Evolutionary conservation across 2,329 filamentous ascomycete species (phyloP).

Genomic region (Fusarium mangiferae): DNA sequence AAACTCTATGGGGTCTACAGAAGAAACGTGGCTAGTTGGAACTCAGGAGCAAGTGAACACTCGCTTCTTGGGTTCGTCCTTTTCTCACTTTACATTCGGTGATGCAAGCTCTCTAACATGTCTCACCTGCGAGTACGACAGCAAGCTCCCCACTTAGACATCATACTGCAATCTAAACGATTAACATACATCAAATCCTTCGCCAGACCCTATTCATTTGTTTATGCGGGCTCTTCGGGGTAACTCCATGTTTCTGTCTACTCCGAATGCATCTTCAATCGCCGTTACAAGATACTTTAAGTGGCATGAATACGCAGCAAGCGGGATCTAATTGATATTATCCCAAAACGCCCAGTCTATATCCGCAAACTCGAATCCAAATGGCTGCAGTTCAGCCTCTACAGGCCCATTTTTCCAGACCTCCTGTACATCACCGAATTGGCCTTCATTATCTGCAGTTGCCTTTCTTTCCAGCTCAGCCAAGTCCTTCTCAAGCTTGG

Average conservation of each 20-base stretch:
- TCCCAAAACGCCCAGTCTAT: constrained; percentile 30
- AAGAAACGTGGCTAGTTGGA: neutral
- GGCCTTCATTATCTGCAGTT: accelerated
- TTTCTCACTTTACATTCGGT: accelerated
- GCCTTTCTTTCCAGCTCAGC: neutral
- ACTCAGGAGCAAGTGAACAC: neutral
- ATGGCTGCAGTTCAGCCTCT: constrained; percentile 9
- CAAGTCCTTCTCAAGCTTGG: neutral
- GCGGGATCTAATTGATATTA: neutral
- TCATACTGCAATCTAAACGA: no score
- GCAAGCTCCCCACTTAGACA: no score
- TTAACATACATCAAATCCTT: no score
- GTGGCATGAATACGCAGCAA: accelerated
- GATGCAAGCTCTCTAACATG: neutral
- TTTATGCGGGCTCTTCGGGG: neutral
- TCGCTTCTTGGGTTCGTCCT: neutral
- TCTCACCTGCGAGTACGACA: neutral
- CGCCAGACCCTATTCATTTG: neutral
- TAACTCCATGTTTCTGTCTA: neutral
- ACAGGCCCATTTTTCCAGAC: neutral
- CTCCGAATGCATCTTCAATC: accelerated
- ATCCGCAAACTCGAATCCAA: constrained; percentile 26
- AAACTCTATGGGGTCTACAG: accelerated
- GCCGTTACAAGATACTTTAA: no score
- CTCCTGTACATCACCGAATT: neutral